Evolutionary conservation across 2,329 filamentous ascomycete genomes (phyloP), one percentile per base, ranked within the genome.

Genomic region (Alternaria postmessia): DNA sequence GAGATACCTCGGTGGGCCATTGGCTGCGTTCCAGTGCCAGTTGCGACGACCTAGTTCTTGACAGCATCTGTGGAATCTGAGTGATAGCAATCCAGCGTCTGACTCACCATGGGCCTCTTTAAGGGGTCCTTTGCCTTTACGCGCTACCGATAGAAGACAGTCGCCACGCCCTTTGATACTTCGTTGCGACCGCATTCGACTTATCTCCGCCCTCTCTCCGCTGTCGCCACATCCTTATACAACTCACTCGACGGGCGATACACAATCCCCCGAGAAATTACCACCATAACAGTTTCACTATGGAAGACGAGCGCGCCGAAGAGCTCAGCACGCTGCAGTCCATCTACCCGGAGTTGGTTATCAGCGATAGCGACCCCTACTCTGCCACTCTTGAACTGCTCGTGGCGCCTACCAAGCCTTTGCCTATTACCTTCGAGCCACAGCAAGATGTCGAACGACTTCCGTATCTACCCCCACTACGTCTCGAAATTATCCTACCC

Each of bases 321-420:
- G 87, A 90, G 75, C 79, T 89, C 47, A 82, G 81, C 9, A 83
- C 87, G 24, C 82, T 90, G 58, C 81, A 82, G 44, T 86, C 87
- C 51, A 90, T 90, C 57, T 90, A 82, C 61, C 87, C 87, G 1
- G 87, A 90, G 75, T 82, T 89, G 18, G 75, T 78, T 32, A 74
- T 85, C 59, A 81, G 87, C 54, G 70, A 81, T 8, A 67, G 70
- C 8, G 72, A 79, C 34, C 79, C 81, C 0, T 71, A 69, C 32
- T 76, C 77, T 56, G 86, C 85, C 1, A 81, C 80, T 5, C 79
- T 90, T 48, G 82, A 87, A 22, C 73, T 90, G 18, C 80, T 83
- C 6, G 84, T 89, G 28, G 80, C 84, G 28, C 87, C 87, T 4
- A 75, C 82, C 8, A 78, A 79, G 52, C 85, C 86, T 7, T 77